Base-by-base conservation (phyloP, 805 yeast genomes). In the Saccharomycopsis guyanensis region DNA sequence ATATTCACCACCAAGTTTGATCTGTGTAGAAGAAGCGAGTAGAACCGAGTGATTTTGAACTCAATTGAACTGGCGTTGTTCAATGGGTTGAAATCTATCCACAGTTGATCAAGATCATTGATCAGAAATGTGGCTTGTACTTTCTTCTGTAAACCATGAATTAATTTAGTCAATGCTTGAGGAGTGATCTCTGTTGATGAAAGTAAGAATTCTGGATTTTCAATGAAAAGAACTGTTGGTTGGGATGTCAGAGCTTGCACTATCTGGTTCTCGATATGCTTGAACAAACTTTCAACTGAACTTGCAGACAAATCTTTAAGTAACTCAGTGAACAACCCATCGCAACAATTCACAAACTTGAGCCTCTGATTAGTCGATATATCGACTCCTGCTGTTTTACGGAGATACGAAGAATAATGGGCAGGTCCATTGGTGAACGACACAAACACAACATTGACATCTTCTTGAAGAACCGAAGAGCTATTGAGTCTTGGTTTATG, bases 281-380 rank as follows among this genome's bases (percentile, higher is more conserved):
- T 13, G 18, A 3, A 40, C 12, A 40, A 40, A 7, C n/a, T 19
- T 20, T 27, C 16, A 5, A 43, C 38, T 4, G 38, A 16, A 15
- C 23, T 32, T 16, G 33, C 46, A 8, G 43, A 15, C 12, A 34
- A 13, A 7, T 44, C 42, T 5, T 29, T 35, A 18, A 47, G 22
- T n/a, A 13, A 25, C 16, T 33, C 33, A 3, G 45, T 39, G 27
- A 43, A 50, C 20, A 48, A 34, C 10, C 39, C 47, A 23, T 38
- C 35, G 29, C 39, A 47, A 24, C 52, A 48, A 22, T 51, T 43
- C 24, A 51, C 43, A 25, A 48, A 51, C n/a, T 33, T 40, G 16
- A 45, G 46, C 8, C 36, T 16, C 12, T n/a, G 16, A 15, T 37
- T n/a, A 12, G 20, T 40, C 16, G 12, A 13, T n/a, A 51, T 16